Evolutionary conservation across 2,329 filamentous ascomycete genomes (phyloP).

Genomic region (Cladophialophora carrionii): DNA sequence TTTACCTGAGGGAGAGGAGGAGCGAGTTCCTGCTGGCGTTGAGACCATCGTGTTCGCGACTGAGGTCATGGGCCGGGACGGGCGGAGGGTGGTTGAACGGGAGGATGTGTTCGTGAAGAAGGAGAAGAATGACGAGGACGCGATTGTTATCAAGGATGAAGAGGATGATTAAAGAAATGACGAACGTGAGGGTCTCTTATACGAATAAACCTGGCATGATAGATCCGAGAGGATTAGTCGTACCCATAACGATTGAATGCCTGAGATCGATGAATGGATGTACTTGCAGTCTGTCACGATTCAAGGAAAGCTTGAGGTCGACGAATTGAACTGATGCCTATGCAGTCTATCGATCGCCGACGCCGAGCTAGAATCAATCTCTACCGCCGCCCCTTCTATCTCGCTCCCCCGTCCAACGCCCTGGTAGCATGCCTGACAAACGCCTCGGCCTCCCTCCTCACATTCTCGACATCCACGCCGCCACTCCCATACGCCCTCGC

Average conservation of each 20-base stretch:
- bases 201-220: neutral
- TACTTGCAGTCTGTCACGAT: neutral
- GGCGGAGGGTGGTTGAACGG: constrained; percentile 40
- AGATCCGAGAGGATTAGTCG: neutral
- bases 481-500: constrained; percentile 66
- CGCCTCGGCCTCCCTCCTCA: constrained; percentile 49
- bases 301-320: too few relatives aligned
- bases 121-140: constrained; percentile 37
- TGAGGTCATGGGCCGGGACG: constrained; percentile 57
- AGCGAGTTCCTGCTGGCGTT: constrained; percentile 67
- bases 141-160: constrained; percentile 40
- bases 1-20: constrained; percentile 82
- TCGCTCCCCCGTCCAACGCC: constrained; percentile 43
- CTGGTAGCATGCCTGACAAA: constrained; percentile 51
- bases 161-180: constrained; percentile 28
- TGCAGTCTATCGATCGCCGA: neutral
- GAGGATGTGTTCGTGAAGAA: constrained; percentile 32
- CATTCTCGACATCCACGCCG: constrained; percentile 47
- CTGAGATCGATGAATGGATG: neutral
- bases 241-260: too few relatives aligned
- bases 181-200: neutral
- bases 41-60: constrained; percentile 80
- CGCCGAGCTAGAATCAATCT: neutral
- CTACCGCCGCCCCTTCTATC: neutral
- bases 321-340: too few relatives aligned